Base-by-base conservation (phyloP, 306 rosid species). In the Rubus idaeus region DNA sequence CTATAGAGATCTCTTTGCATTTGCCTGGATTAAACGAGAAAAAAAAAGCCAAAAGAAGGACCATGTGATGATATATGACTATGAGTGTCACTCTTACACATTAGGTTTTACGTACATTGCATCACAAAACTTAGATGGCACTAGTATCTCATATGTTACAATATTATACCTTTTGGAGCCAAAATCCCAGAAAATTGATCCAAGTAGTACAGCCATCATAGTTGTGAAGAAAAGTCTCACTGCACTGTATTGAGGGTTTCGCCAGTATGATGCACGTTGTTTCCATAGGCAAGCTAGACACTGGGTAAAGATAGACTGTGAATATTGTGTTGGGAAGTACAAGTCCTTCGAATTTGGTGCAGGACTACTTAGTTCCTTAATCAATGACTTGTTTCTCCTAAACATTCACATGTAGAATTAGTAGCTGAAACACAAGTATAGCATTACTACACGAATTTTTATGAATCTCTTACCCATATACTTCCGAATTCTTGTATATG, bases 211-310 rank as follows among this genome's bases (percentile, higher is more conserved):
- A 58, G 91, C 97, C 68, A 85, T 80, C 78, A 86, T 75, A 8
- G 85, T 70, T 49, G 92, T 88, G 88, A 89, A 91, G 30, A 91
- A 35, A 47, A 91, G 73, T 83, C 94, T 83, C 55, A 91, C 97
- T 9, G 90, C 91, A 74, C 49, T 84, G 61, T 91, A 91, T 41
- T 91, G 80, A 0, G 95, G 90, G 67, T 90, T 90, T 80, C 97
- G 57, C 91, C 90, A 89, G 69, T 89, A 90, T 18, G 95, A 89
- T 23, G 79, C 74, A 76, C 74, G 78, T 8, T 90, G 97, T 77
- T 91, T 91, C 95, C 97, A 91, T 7, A 88, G 81, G 74, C 97
- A 91, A 75, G 95, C 91, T 79, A 77, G 84, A 10, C 88, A 91
- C 68, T 88, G 97, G 14, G 82, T 89, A 21, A 79, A 37, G 86